Evolutionary conservation across 192 early-diverging fungal genomes (phyloP).

Genomic region (Podila epigama): DNA sequence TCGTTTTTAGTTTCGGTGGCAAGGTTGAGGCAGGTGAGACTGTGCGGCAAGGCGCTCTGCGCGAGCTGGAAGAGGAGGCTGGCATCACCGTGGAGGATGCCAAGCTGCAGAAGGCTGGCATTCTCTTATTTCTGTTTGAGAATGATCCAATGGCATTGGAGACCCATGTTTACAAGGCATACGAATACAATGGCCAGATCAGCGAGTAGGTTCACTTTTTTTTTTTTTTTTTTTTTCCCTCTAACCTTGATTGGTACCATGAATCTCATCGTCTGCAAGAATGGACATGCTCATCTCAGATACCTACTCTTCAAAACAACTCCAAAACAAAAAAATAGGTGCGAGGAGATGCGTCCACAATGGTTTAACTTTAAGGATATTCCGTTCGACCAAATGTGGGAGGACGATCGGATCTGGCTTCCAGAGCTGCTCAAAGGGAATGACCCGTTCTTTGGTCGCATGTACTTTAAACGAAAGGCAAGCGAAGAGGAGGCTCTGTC

Average conservation of each 20-base stretch:
- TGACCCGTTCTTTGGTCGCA: slow-evolving; percentile 39
- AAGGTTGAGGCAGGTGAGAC: slow-evolving; percentile 78
- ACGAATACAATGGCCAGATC: slow-evolving; percentile 53
- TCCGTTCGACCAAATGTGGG: slow-evolving; percentile 78
- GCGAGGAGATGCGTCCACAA: slow-evolving; percentile 79
- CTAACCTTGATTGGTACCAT: too few relatives aligned
- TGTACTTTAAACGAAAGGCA: slow-evolving; percentile 29
- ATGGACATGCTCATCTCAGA: too few relatives aligned
- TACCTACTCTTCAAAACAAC: too few relatives aligned
- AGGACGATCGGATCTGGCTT: slow-evolving; percentile 73
- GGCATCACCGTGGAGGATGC: slow-evolving; percentile 51
- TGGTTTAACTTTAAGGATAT: slow-evolving; percentile 67
- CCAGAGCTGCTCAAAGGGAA: slow-evolving; percentile 51
- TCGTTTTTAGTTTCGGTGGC: slow-evolving; percentile 71
- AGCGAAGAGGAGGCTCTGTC: not conserved
- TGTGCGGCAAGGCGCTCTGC: slow-evolving; percentile 61
- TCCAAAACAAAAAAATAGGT: too few relatives aligned
- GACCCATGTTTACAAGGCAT: slow-evolving; percentile 66
- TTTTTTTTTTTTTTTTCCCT: not conserved
- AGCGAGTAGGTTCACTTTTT: slow-evolving; percentile 57
- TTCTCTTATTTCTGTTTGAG: slow-evolving; percentile 73
- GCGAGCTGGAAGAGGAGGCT: slow-evolving; percentile 72
- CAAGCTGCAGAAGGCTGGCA: slow-evolving; percentile 55
- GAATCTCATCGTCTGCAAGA: too few relatives aligned
- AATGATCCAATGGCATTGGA: slow-evolving; percentile 68